Evolutionary conservation across 257 asterid species (phyloP), one percentile per base, ranked within the genome.

Genomic region (Penstemon newberryi): DNA sequence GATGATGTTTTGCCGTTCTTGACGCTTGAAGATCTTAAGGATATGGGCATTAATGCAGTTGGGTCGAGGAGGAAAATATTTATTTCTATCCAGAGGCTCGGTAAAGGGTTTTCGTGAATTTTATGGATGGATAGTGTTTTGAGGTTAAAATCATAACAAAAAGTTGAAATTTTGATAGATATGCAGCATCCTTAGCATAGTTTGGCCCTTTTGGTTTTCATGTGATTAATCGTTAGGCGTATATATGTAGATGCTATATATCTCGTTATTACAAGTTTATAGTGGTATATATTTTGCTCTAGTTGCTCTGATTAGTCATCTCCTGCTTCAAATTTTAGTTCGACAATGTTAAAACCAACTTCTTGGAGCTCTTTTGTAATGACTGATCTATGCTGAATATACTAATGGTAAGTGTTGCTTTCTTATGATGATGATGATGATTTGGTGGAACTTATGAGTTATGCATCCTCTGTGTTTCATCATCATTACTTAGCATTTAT

Each of bases 11-110:
- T 88, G 45, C 88, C 89, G 4, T 74, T 80, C 38, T 75, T 90
- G 67, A 86, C 96, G 5, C 71, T 88, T 49, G 87, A 86, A 57
- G 96, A 90, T 78, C 86, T 90, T 57, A 83, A 86, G 72, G 97
- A 88, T 42, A 90, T 90, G 92, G 95, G 97, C 25, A 79, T 90
- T 18, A 66, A 19, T 46, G 81, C 83, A 0, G 88, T 86, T 69
- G 96, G 97, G 12, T 55, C 80, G 1, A 70, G 96, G 60, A 82
- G 97, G 73, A 90, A 83, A 58, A 70, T 89, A 85, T 84, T 66
- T 57, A 19, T 70, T 9, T 83, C 90, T 5, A 84, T 90, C 54
- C 86, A 77, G 77, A 77, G 82, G 70, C 80, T 82, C 46, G 56
- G 75, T 9, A 65, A 37, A 76, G 68, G 70, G 63, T 54, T 75